Evolutionary conservation across 306 rosid species (phyloP).

Genomic region (Prunus fruticosa): DNA sequence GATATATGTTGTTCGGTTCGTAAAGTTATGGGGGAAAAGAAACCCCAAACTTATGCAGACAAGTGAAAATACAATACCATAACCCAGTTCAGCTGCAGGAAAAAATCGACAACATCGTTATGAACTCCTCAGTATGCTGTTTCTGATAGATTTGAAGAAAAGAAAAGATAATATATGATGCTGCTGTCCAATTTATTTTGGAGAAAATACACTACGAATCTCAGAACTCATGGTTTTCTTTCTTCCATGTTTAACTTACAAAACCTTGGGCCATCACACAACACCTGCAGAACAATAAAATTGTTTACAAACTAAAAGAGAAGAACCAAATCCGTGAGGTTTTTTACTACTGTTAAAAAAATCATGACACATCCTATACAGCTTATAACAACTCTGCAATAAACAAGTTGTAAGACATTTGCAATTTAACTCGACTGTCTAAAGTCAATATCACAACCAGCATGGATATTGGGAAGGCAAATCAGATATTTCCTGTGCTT

Average conservation of each 20-base stretch:
- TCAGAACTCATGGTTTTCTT: not conserved
- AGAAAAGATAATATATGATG: not conserved
- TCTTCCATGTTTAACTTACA: not conserved
- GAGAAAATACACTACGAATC: not conserved
- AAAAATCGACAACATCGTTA: not conserved
- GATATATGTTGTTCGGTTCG: too few relatives aligned
- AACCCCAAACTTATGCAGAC: too few relatives aligned
- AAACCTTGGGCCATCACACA: not conserved
- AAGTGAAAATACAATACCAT: not conserved
- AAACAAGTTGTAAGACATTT: too few relatives aligned
- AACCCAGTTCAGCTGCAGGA: not conserved
- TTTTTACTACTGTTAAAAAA: not conserved
- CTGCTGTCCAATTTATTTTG: not conserved
- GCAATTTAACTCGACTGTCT: not conserved
- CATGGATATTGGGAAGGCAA: not conserved
- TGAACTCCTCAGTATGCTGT: not conserved
- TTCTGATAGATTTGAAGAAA: too few relatives aligned
- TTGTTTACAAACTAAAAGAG: slow-evolving; percentile 14
- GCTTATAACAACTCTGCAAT: too few relatives aligned
- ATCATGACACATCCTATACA: not conserved
- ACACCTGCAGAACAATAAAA: not conserved
- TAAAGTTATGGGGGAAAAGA: too few relatives aligned
- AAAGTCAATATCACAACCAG: not conserved
- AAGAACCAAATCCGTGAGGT: slow-evolving; percentile 14
- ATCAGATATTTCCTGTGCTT: not conserved